Conservation (phyloP, 352 stramenopile genomes). For the Globisporangium paroecandrum region DNA sequence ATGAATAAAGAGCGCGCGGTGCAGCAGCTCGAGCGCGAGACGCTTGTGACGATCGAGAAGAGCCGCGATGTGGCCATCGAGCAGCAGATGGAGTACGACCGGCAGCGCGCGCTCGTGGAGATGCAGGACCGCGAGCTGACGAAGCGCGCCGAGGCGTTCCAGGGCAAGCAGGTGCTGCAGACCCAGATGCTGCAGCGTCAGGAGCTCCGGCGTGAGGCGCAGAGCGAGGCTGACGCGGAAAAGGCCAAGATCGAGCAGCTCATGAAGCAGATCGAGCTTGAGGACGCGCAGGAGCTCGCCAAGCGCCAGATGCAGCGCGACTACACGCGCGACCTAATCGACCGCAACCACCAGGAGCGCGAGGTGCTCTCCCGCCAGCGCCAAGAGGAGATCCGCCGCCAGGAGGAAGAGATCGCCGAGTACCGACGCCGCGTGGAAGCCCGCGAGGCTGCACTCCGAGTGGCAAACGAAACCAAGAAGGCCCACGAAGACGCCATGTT, state of each 20-base stretch:
- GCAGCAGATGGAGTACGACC: slow-evolving; percentile 91
- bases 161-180: slow-evolving; percentile 67
- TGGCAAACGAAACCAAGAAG: slow-evolving; percentile 71
- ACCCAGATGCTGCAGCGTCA: slow-evolving; percentile 66
- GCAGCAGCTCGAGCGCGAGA: slow-evolving; percentile 87
- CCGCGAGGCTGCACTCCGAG: slow-evolving; percentile 43
- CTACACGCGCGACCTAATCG: slow-evolving; percentile 54
- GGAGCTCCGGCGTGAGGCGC: slow-evolving; percentile 60
- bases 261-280: slow-evolving; percentile 80
- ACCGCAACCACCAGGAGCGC: slow-evolving; percentile 43
- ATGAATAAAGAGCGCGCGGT: slow-evolving; percentile 91
- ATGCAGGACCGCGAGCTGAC: slow-evolving; percentile 54
- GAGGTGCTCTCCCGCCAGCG: slow-evolving; percentile 24
- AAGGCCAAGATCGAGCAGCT: slow-evolving; percentile 83
- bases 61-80: slow-evolving; percentile 85
- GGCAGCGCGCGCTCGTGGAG: slow-evolving; percentile 73
- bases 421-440: slow-evolving; percentile 45
- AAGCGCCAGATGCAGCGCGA: slow-evolving; percentile 56
- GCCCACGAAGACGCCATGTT: slow-evolving; percentile 69
- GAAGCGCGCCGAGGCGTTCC: slow-evolving; percentile 64
- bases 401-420: slow-evolving; percentile 49
- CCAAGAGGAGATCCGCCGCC: slow-evolving; percentile 27
- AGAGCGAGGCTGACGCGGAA: slow-evolving; percentile 69
- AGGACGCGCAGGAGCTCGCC: slow-evolving; percentile 79
- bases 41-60: slow-evolving; percentile 66